phyloP scores from a whole-genome alignment of 331 rosid species.

The Malus hybrid region DNA sequence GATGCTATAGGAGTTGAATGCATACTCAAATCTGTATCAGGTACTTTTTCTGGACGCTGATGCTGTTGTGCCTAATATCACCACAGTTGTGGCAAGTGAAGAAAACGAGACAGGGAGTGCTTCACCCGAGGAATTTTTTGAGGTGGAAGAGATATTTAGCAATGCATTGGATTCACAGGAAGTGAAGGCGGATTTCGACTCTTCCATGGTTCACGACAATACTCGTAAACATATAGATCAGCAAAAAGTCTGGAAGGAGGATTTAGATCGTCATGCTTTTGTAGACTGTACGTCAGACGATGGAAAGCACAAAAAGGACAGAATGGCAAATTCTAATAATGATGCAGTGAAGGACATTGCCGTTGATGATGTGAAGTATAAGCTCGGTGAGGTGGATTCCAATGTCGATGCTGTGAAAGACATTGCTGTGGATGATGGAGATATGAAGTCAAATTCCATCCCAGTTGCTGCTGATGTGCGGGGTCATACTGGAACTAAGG shows the following conservation, averaged over 20 bases:
- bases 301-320: conserved; percentile 47
- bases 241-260: conserved; percentile 71
- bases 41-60: conserved; percentile 92
- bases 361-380: conserved; percentile 77
- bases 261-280: conserved; percentile 57
- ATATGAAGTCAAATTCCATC: conserved; percentile 35
- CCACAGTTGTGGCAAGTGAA: conserved; percentile 53
- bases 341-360: conserved; percentile 82
- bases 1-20: conserved; percentile 53
- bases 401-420: conserved; percentile 69
- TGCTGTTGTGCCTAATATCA: conserved; percentile 76
- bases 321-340: conserved; percentile 33
- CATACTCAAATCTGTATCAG: conserved; percentile 79
- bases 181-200: conserved; percentile 48
- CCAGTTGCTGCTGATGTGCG: conserved; percentile 31
- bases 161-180: conserved; percentile 69
- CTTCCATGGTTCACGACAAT: conserved; percentile 34
- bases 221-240: conserved; percentile 26
- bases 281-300: conserved; percentile 66
- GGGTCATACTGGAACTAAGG: conserved; percentile 41
- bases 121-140: conserved; percentile 93
- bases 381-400: conserved; percentile 47
- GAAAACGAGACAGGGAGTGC: conserved; percentile 72
- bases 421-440: conserved; percentile 82
- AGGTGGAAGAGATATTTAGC: conserved; percentile 97